These are phyloP conservation scores for Trichodelitschia bisporula DNA, from an alignment of 495 filamentous ascomycete species.

Conservation along the genomic window DNA sequence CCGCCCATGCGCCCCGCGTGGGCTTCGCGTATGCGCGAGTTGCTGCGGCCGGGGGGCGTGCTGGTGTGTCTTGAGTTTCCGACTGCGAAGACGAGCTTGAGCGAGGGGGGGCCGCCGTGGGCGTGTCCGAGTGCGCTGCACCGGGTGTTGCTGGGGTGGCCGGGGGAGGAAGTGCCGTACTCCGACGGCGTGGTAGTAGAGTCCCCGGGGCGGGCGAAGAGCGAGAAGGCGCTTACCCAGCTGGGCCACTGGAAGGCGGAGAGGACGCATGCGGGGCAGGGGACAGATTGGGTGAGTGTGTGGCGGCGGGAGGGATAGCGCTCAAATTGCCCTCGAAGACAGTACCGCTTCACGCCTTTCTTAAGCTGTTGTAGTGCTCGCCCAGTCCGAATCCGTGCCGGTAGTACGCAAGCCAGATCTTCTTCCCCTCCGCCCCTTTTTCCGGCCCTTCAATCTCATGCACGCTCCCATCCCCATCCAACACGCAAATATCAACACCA, in stretches of 20 bases:
- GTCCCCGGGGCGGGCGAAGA: conserved; percentile 17
- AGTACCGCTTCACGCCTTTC: neutral
- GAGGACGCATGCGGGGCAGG: conserved; percentile 41
- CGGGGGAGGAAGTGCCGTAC: conserved; percentile 39
- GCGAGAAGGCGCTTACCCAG: conserved; percentile 25
- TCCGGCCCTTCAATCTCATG: conserved; percentile 40
- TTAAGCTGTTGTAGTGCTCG: conserved; percentile 67
- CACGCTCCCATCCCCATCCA: conserved; percentile 56
- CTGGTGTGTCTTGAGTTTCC: conserved; percentile 71
- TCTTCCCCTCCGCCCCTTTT: conserved; percentile 20
- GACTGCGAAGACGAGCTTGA: conserved; percentile 33
- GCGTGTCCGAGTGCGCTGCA: conserved; percentile 37
- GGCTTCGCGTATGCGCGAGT: conserved; percentile 37
- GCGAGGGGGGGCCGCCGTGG: conserved; percentile 49
- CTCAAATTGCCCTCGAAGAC: neutral
- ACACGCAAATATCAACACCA: conserved; percentile 55
- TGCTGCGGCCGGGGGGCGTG: conserved; percentile 32
- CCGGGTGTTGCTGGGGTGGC: conserved; percentile 35
- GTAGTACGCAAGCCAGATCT: conserved; percentile 89
- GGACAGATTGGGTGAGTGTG: conserved; percentile 32
- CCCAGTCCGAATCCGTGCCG: conserved; percentile 75
- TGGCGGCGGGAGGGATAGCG: conserved; percentile 15
- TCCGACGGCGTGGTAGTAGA: conserved; percentile 27
- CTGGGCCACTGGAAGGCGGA: conserved; percentile 40
- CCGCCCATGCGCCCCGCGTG: conserved; percentile 39